These are phyloP conservation scores for Tolypocladium cylindrosporum DNA, from an alignment of 2,329 filamentous ascomycete genomes.

Conservation along the genomic window DNA sequence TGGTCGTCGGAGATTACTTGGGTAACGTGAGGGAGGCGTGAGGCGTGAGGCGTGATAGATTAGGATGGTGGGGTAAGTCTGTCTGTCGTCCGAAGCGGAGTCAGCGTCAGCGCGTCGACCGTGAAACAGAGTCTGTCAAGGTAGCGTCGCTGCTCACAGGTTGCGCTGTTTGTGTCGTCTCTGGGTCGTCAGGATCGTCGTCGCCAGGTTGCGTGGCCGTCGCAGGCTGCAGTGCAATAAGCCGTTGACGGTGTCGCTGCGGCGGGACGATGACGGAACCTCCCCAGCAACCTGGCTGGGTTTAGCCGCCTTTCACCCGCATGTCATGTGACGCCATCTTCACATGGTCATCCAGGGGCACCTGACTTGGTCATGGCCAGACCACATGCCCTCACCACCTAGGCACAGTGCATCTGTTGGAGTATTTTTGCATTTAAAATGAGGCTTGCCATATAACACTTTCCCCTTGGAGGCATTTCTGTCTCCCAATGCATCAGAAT, in stretches of 20 bases:
- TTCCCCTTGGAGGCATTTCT: neutral
- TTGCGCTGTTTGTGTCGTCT: neutral
- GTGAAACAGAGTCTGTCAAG: neutral
- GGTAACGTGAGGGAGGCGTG: neutral
- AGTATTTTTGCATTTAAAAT: neutral
- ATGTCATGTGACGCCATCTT: conserved; percentile 20
- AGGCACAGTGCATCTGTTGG: neutral
- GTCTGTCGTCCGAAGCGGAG: neutral
- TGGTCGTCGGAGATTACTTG: neutral
- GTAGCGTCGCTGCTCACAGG: neutral
- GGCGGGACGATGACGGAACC: conserved; percentile 21
- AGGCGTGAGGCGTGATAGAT: neutral
- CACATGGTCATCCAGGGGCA: conserved; percentile 6
- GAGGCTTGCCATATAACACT: neutral
- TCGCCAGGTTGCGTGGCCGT: neutral
- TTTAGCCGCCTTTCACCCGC: conserved; percentile 18
- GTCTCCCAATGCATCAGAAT: neutral
- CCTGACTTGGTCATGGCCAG: neutral
- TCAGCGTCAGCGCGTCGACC: neutral
- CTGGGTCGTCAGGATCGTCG: neutral
- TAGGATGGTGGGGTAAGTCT: neutral
- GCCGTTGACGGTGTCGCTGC: neutral
- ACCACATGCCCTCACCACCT: neutral
- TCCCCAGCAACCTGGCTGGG: conserved; percentile 2
- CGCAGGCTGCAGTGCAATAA: conserved; percentile 1